These are phyloP conservation scores for Fabrea salina DNA, from an alignment of 169 alveolate species.

Conservation along the genomic window DNA sequence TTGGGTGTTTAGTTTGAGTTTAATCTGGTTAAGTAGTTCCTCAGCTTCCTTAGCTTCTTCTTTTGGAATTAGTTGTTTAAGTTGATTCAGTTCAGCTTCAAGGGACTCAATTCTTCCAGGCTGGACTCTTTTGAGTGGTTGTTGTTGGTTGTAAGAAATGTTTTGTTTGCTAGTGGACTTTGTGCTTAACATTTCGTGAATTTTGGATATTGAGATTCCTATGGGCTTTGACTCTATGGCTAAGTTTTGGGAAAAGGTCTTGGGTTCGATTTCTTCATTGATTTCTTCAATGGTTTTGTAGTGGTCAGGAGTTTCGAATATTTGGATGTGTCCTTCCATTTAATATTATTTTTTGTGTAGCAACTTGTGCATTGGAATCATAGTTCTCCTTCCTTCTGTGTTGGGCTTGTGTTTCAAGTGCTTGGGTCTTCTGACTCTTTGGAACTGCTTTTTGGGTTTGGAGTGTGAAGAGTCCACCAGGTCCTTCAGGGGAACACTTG, in stretches of 20 bases:
- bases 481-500: background rate
- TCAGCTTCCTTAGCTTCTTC: background rate
- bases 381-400: conserved; percentile 9
- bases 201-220: background rate
- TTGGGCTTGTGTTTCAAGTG: background rate
- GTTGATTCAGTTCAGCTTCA: conserved; percentile 1
- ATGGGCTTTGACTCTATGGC: background rate
- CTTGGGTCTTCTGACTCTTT: background rate
- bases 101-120: background rate
- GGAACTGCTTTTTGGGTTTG: background rate
- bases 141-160: background rate
- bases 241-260: conserved; percentile 6
- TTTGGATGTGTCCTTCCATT: background rate
- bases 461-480: background rate
- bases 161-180: background rate
- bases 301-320: conserved; percentile 21
- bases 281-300: conserved; percentile 30
- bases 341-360: background rate
- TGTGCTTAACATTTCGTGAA: background rate
- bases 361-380: conserved; percentile 7
- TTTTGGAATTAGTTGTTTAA: background rate
- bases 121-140: background rate
- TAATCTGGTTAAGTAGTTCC: background rate
- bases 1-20: background rate
- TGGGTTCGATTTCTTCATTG: conserved; percentile 29